Evolutionary conservation across 2,329 filamentous ascomycete species (phyloP).

Genomic region (Talaromyces sp.): DNA sequence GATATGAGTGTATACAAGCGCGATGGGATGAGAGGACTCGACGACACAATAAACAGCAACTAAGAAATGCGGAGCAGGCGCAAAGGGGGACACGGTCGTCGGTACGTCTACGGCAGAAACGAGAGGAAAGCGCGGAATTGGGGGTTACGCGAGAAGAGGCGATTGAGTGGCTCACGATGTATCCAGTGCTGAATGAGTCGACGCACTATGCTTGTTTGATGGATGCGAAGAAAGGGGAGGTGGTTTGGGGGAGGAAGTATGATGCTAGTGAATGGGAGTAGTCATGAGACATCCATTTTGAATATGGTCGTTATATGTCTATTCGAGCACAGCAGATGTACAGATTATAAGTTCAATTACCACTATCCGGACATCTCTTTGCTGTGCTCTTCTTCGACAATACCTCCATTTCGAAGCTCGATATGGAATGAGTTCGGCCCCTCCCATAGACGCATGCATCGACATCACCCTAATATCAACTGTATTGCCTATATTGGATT

Average conservation of each 20-base stretch:
- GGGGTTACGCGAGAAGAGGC: constrained; percentile 35
- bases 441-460: too few relatives aligned
- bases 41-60: constrained; percentile 16
- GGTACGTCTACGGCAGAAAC: neutral
- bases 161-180: constrained; percentile 48
- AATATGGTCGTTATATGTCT: too few relatives aligned
- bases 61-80: neutral
- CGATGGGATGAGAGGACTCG: constrained; percentile 36
- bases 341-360: neutral
- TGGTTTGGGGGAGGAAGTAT: neutral
- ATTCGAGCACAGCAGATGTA: neutral
- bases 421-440: too few relatives aligned
- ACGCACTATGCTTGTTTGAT: constrained; percentile 59
- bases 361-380: neutral
- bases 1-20: constrained; percentile 35
- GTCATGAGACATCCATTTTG: neutral
- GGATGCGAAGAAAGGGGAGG: constrained; percentile 35
- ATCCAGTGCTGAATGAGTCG: constrained; percentile 55
- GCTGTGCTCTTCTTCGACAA: neutral
- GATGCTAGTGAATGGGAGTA: neutral
- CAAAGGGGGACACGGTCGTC: neutral
- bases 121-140: constrained; percentile 19
- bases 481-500: too few relatives aligned
- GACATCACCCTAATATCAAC: too few relatives aligned
- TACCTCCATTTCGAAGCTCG: neutral